A percentile compares a stretch with the other conserved stretches of the same genome.
Conservation (phyloP, 768 basidiomycete genomes). For the Termitomyces sp. region DNA sequence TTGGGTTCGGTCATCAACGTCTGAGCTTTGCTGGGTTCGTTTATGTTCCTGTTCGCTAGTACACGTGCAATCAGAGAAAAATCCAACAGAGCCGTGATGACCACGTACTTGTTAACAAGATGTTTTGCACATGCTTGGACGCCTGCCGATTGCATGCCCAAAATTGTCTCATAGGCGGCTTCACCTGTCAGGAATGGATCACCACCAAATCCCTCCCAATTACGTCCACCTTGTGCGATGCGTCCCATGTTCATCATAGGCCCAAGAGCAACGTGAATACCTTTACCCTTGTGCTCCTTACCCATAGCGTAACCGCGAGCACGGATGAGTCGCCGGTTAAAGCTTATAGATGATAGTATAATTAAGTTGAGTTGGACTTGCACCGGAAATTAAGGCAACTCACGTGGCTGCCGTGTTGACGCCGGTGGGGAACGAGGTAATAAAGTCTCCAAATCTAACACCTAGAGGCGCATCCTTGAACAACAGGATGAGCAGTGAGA, state of each 20-base stretch:
- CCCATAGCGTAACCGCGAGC: conserved; percentile 77
- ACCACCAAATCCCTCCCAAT: conserved; percentile 95
- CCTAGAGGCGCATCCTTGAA: conserved; percentile 68
- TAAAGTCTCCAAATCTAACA: conserved; percentile 68
- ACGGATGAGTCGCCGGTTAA: conserved; percentile 75
- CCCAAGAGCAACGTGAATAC: conserved; percentile 73
- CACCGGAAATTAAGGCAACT: conserved; percentile 17
- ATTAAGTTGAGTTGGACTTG: background rate
- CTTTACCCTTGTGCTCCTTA: conserved; percentile 76
- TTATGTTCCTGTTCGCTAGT: conserved; percentile 64
- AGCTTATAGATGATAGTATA: conserved; percentile 32
- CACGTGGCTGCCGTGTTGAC: conserved; percentile 81
- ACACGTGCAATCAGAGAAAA: background rate
- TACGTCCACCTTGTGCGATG: conserved; percentile 73
- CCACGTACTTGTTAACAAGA: conserved; percentile 63
- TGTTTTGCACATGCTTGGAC: conserved; percentile 90
- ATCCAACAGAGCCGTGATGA: background rate
- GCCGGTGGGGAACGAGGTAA: conserved; percentile 79
- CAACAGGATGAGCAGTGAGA: background rate
- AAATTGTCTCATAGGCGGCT: conserved; percentile 71
- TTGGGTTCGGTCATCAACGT: conserved; percentile 76
- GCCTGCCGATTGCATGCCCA: conserved; percentile 74
- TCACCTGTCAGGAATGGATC: conserved; percentile 88
- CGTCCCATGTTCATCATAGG: conserved; percentile 90
- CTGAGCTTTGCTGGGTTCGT: conserved; percentile 50